Base-by-base conservation (phyloP, 768 basidiomycete species). In the Termitomyces sp. region DNA sequence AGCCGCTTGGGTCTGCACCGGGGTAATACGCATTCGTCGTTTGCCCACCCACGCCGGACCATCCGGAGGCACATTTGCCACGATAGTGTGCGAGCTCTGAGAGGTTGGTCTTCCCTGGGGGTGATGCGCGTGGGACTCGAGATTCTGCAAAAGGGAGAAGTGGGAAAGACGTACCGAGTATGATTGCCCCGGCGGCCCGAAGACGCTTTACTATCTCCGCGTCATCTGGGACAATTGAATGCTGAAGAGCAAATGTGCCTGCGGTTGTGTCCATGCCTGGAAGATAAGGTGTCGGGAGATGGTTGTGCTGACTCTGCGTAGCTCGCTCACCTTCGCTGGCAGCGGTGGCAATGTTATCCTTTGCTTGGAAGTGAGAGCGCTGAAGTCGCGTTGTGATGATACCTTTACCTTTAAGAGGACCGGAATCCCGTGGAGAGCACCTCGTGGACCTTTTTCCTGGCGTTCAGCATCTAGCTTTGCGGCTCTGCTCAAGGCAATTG, bases 331-430 rank as follows among this genome's bases (percentile, higher is more conserved):
- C 79, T 70, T 81, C 80, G 5, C 72, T 72, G 1, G 77, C 73
- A 12, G 76, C 56, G 2, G 79, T 81, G 0, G 75, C 79, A 38
- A 81, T 79, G 60, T 81, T 81, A 56, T 79, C 79, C 79, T 60
- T 78, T 40, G 8, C n/a, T 43, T 10, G 20, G 30, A 28, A 32
- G 46, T 55, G 8, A 54, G 46, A 38, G 54, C 20, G 26, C 5
- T 20, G 30, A n/a, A 32, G 26, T 20, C 3, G 32, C 1, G 28
- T 46, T 40, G 23, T 14, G 1, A 14, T 16, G 13, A 13, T 36
- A 74, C 84, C 67, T 84, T 85, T 23, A 74, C 84, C 67, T 84
- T 85, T 38, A 86, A 64, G 32, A 82, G 70, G 46, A 79, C 69
- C 10, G 75, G 85, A 59, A 79, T 85, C 1, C 85, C 83, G 64